Percentiles rank a stretch among this genome's conserved stretches.
These are phyloP conservation scores for Asterophora lycoperdoides DNA, from an alignment of 768 basidiomycete genomes.

Conservation along the genomic window DNA sequence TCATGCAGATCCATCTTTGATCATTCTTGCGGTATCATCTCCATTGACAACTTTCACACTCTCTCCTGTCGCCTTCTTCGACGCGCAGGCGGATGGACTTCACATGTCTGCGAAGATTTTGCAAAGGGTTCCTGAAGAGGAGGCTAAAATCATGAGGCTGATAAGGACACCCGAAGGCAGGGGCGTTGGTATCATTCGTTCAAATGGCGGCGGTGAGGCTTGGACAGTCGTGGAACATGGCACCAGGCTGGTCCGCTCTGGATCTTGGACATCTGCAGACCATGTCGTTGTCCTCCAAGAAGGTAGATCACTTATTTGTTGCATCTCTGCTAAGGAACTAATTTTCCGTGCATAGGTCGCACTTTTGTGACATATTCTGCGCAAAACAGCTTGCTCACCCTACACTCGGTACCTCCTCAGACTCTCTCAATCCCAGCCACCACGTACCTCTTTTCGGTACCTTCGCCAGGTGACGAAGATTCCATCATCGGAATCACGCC, in stretches of 20 bases:
- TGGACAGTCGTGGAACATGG: slow-evolving; percentile 54
- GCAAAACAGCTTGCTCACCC: slow-evolving; percentile 40
- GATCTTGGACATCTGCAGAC: slow-evolving; percentile 54
- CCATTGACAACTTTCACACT: slow-evolving; percentile 63
- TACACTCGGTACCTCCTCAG: slow-evolving; percentile 47
- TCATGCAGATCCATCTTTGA: slow-evolving; percentile 32
- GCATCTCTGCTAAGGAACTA: slow-evolving; percentile 3
- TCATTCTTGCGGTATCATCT: slow-evolving; percentile 63
- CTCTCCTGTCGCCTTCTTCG: slow-evolving; percentile 58
- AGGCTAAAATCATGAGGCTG: slow-evolving; percentile 53
- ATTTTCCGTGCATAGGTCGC: slow-evolving; percentile 35
- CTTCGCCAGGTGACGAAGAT: slow-evolving; percentile 47
- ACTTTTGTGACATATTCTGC: slow-evolving; percentile 57
- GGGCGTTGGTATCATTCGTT: slow-evolving; percentile 65
- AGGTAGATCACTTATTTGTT: slow-evolving; percentile 37
- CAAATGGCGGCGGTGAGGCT: slow-evolving; percentile 53
- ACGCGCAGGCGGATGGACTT: slow-evolving; percentile 52
- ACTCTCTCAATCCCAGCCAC: slow-evolving; percentile 45
- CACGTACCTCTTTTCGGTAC: slow-evolving; percentile 62
- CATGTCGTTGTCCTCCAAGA: slow-evolving; percentile 66
- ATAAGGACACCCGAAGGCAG: slow-evolving; percentile 77
- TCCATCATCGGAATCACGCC: slow-evolving; percentile 64
- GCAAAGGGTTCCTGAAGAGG: slow-evolving; percentile 40
- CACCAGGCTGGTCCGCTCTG: slow-evolving; percentile 42
- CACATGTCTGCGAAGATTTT: slow-evolving; percentile 36